Percentiles rank a stretch among this genome's conserved stretches.
Conservation (phyloP, 2,329 filamentous ascomycete genomes). For the Apiospora pterosperma region DNA sequence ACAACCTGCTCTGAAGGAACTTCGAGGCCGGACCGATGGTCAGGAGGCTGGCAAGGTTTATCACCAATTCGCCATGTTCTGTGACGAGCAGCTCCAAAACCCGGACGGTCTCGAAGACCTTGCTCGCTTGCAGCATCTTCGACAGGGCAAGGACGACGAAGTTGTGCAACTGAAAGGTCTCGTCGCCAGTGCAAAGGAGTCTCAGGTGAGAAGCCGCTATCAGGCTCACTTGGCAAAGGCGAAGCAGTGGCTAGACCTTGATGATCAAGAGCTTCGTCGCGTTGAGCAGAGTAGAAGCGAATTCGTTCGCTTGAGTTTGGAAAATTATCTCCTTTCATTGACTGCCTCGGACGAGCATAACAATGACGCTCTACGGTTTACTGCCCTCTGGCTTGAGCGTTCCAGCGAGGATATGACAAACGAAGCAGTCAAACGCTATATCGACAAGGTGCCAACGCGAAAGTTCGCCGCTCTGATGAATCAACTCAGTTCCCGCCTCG, state of each 20-base stretch:
- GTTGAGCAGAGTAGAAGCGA: conserved; percentile 73
- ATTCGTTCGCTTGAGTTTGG: conserved; percentile 83
- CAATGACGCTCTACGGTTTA: conserved; percentile 86
- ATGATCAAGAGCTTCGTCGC: conserved; percentile 80
- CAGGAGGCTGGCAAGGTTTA: conserved; percentile 83
- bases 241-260: conserved; percentile 86
- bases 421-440: conserved; percentile 65
- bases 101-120: conserved; percentile 82
- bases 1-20: conserved; percentile 75
- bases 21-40: conserved; percentile 65
- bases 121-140: conserved; percentile 72
- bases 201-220: conserved; percentile 53
- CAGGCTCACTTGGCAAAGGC: conserved; percentile 65
- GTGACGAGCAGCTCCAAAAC: conserved; percentile 89
- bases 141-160: conserved; percentile 77
- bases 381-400: conserved; percentile 89
- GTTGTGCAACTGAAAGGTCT: conserved; percentile 67
- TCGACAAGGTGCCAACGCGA: conserved; percentile 75
- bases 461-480: conserved; percentile 96
- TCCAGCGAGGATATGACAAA: conserved; percentile 76
- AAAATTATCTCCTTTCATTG: conserved; percentile 88
- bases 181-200: conserved; percentile 46
- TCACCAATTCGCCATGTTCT: conserved; percentile 93
- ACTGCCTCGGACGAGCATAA: conserved; percentile 84
- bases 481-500: conserved; percentile 88